Conservation (phyloP, 371 early-diverging fungal species). For the Actinomucor elegans region DNA sequence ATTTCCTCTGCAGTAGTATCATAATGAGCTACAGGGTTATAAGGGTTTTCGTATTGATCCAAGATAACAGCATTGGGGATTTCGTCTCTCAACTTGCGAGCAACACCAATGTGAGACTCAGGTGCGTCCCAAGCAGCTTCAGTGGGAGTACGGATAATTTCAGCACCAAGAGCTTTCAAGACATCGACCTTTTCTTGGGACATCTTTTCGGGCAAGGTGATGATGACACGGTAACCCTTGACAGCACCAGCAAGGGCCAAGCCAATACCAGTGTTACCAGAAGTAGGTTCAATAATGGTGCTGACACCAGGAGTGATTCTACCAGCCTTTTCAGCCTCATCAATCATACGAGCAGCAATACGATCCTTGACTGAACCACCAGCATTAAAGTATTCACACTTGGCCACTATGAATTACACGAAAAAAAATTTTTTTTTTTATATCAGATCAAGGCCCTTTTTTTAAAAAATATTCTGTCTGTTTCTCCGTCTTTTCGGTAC, state of each 20-base stretch:
- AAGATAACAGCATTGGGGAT: slow-evolving; percentile 94
- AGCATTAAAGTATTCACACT: slow-evolving; percentile 97
- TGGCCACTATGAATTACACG: slow-evolving; percentile 69
- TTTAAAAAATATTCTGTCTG: no score
- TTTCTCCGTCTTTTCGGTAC: not conserved
- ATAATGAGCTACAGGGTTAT: slow-evolving; percentile 97
- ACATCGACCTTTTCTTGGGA: slow-evolving; percentile 97
- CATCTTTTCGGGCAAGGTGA: slow-evolving; percentile 98
- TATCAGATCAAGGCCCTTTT: not conserved
- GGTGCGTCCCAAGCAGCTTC: slow-evolving; percentile 98
- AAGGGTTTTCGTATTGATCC: slow-evolving; percentile 93
- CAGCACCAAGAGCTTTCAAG: slow-evolving; percentile 94
- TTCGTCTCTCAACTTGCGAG: slow-evolving; percentile 86
- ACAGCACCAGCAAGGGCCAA: slow-evolving; percentile 93
- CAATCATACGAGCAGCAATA: slow-evolving; percentile 94
- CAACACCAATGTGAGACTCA: slow-evolving; percentile 96
- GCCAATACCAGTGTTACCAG: slow-evolving; percentile 24
- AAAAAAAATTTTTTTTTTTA: not conserved
- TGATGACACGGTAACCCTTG: slow-evolving; percentile 95
- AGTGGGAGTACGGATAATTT: slow-evolving; percentile 96
- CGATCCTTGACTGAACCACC: slow-evolving; percentile 98
- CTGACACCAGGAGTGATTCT: slow-evolving; percentile 81
- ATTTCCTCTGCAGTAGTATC: slow-evolving; percentile 91
- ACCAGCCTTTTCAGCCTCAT: slow-evolving; percentile 91
- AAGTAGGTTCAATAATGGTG: slow-evolving; percentile 60